Evolutionary conservation across 257 asterid species (phyloP).

Genomic region (Jasminum sambac): DNA sequence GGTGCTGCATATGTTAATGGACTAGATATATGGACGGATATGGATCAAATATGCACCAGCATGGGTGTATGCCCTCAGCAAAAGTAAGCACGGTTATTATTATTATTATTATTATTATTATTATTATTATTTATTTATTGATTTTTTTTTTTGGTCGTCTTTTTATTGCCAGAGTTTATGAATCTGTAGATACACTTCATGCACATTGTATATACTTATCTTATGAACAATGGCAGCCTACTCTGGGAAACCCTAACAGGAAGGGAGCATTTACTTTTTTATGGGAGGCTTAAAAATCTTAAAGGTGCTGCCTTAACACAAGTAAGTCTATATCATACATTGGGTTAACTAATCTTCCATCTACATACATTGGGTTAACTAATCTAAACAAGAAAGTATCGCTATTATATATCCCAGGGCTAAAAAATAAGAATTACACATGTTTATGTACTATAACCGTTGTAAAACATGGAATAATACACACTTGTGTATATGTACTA

Average conservation of each 20-base stretch:
- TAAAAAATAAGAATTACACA: neutral
- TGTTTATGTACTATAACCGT: neutral
- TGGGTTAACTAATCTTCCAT: constrained; percentile 1
- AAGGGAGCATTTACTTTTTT: constrained; percentile 88
- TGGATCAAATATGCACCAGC: constrained; percentile 88
- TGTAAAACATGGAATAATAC: neutral
- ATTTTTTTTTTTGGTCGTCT: neutral
- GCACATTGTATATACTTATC: constrained; percentile 7
- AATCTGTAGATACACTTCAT: constrained; percentile 16
- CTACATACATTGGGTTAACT: neutral
- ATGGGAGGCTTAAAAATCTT: constrained; percentile 96
- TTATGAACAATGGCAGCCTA: constrained; percentile 46
- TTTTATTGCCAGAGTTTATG: neutral
- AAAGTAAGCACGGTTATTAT: constrained; percentile 89
- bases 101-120: constrained; percentile 2
- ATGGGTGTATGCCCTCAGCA: constrained; percentile 99
- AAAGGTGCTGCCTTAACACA: constrained; percentile 68
- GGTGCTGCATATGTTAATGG: constrained; percentile 88
- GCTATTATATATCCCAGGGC: neutral
- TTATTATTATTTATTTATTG: neutral
- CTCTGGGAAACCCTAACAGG: constrained; percentile 92
- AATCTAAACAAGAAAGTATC: neutral
- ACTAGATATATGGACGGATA: constrained; percentile 66
- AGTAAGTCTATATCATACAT: constrained; percentile 42
- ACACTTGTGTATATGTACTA: neutral